Evolutionary conservation across 1,284 basidiomycete genomes (phyloP).

Genomic region (Trametes sp.): DNA sequence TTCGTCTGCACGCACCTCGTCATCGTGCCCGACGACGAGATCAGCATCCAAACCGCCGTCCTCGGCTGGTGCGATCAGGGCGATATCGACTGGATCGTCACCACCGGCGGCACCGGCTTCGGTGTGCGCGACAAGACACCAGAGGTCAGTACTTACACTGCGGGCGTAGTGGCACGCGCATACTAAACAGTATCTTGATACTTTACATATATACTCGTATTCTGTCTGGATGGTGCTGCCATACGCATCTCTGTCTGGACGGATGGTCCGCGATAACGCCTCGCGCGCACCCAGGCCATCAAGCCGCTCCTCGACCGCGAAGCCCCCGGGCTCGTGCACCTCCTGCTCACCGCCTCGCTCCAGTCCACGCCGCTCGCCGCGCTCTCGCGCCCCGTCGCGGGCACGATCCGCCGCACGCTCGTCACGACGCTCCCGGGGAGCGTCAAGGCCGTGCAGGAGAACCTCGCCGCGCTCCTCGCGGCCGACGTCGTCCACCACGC

Average conservation of each 20-base stretch:
- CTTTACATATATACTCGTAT: neutral
- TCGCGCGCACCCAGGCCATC: conserved; percentile 63
- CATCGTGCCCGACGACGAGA: conserved; percentile 71
- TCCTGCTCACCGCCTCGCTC: conserved; percentile 74
- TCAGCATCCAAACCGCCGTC: conserved; percentile 57
- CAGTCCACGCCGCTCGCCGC: conserved; percentile 82
- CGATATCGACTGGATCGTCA: conserved; percentile 75
- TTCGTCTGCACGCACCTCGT: conserved; percentile 46
- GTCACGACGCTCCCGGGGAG: conserved; percentile 86
- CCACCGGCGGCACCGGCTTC: conserved; percentile 89
- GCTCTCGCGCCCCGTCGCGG: conserved; percentile 83
- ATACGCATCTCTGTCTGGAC: no score
- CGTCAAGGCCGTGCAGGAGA: conserved; percentile 85
- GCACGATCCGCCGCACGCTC: conserved; percentile 71
- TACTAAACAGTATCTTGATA: neutral
- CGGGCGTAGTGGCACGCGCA: no score
- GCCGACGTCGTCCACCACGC: conserved; percentile 72
- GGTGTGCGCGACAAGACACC: conserved; percentile 82
- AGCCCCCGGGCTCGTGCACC: conserved; percentile 82
- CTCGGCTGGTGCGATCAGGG: conserved; percentile 52
- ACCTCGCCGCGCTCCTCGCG: conserved; percentile 67
- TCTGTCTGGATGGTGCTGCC: neutral
- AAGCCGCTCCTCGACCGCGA: conserved; percentile 74
- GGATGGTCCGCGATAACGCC: no score
- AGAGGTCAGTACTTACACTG: no score